phyloP scores from a whole-genome alignment of 192 early-diverging fungal species.

The Lobosporangium transversale region DNA sequence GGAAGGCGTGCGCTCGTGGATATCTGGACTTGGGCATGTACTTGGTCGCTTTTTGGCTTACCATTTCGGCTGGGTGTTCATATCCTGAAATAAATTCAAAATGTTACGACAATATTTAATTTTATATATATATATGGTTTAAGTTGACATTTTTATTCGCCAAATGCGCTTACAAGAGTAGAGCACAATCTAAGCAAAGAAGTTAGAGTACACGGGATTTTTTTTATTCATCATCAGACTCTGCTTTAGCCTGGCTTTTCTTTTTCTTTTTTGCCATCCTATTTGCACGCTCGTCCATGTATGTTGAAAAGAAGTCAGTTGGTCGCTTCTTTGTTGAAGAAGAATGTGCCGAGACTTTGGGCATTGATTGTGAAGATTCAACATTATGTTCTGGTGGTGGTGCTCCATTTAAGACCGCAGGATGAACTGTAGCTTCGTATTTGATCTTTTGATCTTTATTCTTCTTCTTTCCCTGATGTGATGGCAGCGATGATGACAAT shows the following conservation, averaged over 20 bases:
- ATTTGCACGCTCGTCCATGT: slow-evolving; percentile 55
- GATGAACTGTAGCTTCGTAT: slow-evolving; percentile 33
- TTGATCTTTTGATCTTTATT: slow-evolving; percentile 13
- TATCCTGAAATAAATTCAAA: slow-evolving; percentile 19
- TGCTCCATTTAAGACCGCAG: slow-evolving; percentile 18
- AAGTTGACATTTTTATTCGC: too few species aligned
- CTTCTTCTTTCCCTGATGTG: slow-evolving; percentile 6
- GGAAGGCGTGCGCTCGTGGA: slow-evolving; percentile 5
- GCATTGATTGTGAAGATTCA: neutral
- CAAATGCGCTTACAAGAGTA: too few species aligned
- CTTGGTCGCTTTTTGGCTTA: neutral
- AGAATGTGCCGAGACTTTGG: neutral
- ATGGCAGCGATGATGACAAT: neutral
- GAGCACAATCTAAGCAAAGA: neutral
- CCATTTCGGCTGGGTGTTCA: neutral
- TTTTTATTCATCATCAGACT: slow-evolving; percentile 28
- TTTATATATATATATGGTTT: neutral
- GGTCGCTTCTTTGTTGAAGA: slow-evolving; percentile 36
- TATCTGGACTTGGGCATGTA: slow-evolving; percentile 3
- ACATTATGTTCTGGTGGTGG: neutral
- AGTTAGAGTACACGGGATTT: neutral
- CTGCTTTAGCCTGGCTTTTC: slow-evolving; percentile 31
- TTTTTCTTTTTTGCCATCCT: slow-evolving; percentile 63
- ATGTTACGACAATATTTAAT: slow-evolving; percentile 7
- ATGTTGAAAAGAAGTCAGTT: slow-evolving; percentile 61